Evolutionary conservation across 2,329 filamentous ascomycete genomes (phyloP).

Genomic region (Hypoxylon sp.): DNA sequence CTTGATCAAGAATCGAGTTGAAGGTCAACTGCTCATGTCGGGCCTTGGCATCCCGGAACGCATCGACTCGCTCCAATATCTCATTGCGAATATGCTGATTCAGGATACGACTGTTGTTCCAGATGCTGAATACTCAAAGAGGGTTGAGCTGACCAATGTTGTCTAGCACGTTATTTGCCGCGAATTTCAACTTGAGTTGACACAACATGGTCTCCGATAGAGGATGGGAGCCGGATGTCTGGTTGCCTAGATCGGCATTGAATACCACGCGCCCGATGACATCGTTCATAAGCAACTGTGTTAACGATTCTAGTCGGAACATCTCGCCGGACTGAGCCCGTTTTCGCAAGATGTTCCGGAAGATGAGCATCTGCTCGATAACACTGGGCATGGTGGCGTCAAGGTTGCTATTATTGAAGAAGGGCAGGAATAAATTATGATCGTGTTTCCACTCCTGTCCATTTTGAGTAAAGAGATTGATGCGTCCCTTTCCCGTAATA

Average conservation of each 20-base stretch:
- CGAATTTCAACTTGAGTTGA: constrained; percentile 47
- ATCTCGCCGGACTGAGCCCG: constrained; percentile 34
- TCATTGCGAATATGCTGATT: constrained; percentile 47
- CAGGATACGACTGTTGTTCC: constrained; percentile 51
- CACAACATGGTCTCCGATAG: constrained; percentile 49
- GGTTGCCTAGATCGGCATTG: constrained; percentile 50
- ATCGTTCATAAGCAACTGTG: constrained; percentile 51
- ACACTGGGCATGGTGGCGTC: constrained; percentile 48
- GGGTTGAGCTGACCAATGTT: constrained; percentile 49
- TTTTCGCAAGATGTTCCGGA: constrained; percentile 44
- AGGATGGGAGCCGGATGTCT: constrained; percentile 47
- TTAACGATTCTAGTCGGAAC: constrained; percentile 46
- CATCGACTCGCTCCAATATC: constrained; percentile 44
- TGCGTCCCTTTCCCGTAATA: constrained; percentile 48
- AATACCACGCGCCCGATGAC: constrained; percentile 50
- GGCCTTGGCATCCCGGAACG: constrained; percentile 41
- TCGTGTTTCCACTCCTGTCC: constrained; percentile 49
- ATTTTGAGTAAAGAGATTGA: constrained; percentile 51
- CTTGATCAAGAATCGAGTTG: constrained; percentile 51
- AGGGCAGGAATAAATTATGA: constrained; percentile 48
- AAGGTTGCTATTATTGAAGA: constrained; percentile 51
- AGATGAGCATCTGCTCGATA: constrained; percentile 47
- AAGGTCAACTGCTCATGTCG: constrained; percentile 40
- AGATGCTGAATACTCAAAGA: constrained; percentile 45
- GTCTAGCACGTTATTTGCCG: constrained; percentile 44